Evolutionary conservation across 2,329 filamentous ascomycete species (phyloP), one percentile per base, ranked within the genome.

Genomic region (Exophiala sideris): DNA sequence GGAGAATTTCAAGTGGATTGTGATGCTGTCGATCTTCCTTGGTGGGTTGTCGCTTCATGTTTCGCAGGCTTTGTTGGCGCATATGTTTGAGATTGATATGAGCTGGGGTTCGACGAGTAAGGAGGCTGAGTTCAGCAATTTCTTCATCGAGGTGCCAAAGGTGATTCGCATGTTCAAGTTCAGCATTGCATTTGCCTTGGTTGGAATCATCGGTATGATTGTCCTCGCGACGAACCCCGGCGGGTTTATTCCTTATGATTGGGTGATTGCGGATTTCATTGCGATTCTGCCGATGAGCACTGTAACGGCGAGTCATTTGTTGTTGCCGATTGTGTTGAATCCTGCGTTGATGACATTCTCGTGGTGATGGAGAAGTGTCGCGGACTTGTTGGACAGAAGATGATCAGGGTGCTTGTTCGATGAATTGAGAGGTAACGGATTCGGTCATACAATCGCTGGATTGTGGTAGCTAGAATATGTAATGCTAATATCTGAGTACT

Each of bases 21-120:
- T 79, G 3, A 76, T 85, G 62, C 70, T 79, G 60, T 85, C 85
- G 60, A 86, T 94, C 69, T 95, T 94, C 78, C 78, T 95, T 16
- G 89, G 90, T 49, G 90, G 89, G 34, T 77, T 94, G 45, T 88
- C 85, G 1, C 79, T 95, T 24, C 89, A 95, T 72, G 82, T 95
- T 45, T 88, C 83, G 32, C 86, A 91, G 68, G 89, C 90, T 1
- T 75, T 95, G 36, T 72, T 94, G 44, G 80, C 84, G 2, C 90
- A 95, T 75, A 89, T 94, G 82, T 88, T 94, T 67, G 84, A 88
- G 73, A 84, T 94, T 67, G 81, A 65, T 71, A 92, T 94, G 86
- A 83, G 82, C 1, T 95, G 89, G 89, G 88, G 89, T 47, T 84
- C 89, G 1, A 95, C 90, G 0, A 82, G 85, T 35, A 95, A 95